Evolutionary conservation across 441 rosid species (phyloP).

Genomic region (Pelargonium exstipulatum): DNA sequence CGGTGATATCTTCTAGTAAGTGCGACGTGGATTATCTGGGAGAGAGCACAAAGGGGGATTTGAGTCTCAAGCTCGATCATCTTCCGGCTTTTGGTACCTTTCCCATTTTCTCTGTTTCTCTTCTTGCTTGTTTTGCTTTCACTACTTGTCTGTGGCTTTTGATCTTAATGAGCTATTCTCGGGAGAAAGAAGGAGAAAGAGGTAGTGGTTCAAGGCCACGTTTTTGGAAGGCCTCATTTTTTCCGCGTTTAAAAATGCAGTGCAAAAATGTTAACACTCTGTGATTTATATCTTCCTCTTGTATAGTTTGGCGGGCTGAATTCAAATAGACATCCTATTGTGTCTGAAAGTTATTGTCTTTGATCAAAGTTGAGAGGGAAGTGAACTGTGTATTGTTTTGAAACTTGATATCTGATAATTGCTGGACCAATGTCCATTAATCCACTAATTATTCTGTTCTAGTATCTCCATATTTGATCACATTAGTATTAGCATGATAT

Average conservation of each 20-base stretch:
- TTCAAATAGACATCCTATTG: too few species aligned
- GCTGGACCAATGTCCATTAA: not conserved
- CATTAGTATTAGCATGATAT: not conserved
- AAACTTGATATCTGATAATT: not conserved
- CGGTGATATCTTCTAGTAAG: conserved; percentile 56
- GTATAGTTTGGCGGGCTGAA: too few species aligned
- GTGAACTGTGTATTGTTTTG: not conserved
- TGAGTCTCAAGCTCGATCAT: conserved; percentile 66
- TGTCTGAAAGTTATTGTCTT: not conserved
- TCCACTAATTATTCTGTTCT: not conserved
- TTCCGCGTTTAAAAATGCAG: not conserved
- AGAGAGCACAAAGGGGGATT: conserved; percentile 93
- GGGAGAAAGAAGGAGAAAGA: not conserved
- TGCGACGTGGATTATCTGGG: conserved; percentile 82
- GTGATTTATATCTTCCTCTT: too few species aligned
- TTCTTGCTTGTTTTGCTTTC: not conserved
- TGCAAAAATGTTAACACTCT: not conserved
- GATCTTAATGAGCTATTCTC: not conserved
- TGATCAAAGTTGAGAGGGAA: not conserved
- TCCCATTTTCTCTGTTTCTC: not conserved
- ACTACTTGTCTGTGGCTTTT: not conserved
- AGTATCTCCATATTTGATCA: not conserved
- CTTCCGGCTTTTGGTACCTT: conserved; percentile 51
- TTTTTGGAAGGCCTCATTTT: not conserved
- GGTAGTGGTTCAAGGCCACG: not conserved